Percentiles rank a stretch among this genome's conserved stretches.
These are phyloP conservation scores for Calcarisporium arbuscula DNA, from an alignment of 2,329 filamentous ascomycete species.

Conservation along the genomic window DNA sequence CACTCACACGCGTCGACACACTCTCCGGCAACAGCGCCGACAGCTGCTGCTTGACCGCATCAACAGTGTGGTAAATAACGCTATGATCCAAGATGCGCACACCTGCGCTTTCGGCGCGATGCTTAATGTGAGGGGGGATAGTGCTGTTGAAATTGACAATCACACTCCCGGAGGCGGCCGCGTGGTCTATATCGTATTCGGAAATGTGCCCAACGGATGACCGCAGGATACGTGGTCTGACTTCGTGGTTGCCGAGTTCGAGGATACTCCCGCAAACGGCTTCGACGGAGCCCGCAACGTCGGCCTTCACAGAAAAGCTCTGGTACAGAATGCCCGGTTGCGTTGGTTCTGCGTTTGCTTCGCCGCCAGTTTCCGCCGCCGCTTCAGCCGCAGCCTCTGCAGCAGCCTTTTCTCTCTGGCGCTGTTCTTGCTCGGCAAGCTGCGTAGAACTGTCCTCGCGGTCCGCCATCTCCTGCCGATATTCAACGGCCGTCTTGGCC, in stretches of 20 bases:
- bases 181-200: constrained; percentile 86
- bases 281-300: constrained; percentile 91
- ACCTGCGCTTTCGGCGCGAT: constrained; percentile 61
- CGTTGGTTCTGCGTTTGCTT: constrained; percentile 27
- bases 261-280: constrained; percentile 74
- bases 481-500: constrained; percentile 71
- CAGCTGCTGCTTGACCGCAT: constrained; percentile 64
- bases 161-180: constrained; percentile 65
- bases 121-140: constrained; percentile 60
- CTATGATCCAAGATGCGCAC: constrained; percentile 80
- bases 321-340: constrained; percentile 47
- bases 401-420: constrained; percentile 49
- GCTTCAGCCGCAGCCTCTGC: constrained; percentile 29
- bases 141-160: constrained; percentile 83
- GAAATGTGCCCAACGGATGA: constrained; percentile 71
- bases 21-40: constrained; percentile 62
- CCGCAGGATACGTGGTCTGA: constrained; percentile 69
- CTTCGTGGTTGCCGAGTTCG: constrained; percentile 77
- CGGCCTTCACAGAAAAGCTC: constrained; percentile 83
- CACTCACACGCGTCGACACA: constrained; percentile 64
- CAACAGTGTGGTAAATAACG: constrained; percentile 75
- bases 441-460: constrained; percentile 70
- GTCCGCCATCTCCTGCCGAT: constrained; percentile 66
- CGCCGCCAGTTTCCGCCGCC: constrained; percentile 28
- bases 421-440: constrained; percentile 66